Percentiles rank a stretch among this genome's conserved stretches.
phyloP scores from a whole-genome alignment of 169 alveolate genomes.

The Cryptosporidium meleagridis region DNA sequence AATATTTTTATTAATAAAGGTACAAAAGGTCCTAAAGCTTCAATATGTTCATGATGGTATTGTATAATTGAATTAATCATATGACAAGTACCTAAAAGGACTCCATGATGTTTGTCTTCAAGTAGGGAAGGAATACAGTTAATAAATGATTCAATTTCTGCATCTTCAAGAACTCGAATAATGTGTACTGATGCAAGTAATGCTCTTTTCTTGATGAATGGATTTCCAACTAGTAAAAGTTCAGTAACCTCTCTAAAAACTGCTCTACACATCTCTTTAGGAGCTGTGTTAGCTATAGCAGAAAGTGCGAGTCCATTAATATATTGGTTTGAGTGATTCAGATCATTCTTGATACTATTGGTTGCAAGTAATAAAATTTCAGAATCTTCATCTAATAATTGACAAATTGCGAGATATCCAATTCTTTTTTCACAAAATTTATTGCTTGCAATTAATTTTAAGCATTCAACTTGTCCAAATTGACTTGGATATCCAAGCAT shows the following conservation, averaged over 20 bases:
- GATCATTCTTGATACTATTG: constrained; percentile 96
- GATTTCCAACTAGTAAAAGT: constrained; percentile 91
- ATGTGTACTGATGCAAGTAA: constrained; percentile 88
- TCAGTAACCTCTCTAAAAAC: constrained; percentile 91
- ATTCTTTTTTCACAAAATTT: constrained; percentile 95
- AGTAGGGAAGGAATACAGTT: constrained; percentile 88
- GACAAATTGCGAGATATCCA: constrained; percentile 97
- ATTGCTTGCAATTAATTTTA: constrained; percentile 95
- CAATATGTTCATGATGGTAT: constrained; percentile 86
- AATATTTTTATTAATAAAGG: constrained; percentile 77
- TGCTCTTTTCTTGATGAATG: constrained; percentile 97
- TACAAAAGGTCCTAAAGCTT: constrained; percentile 74
- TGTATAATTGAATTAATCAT: constrained; percentile 91
- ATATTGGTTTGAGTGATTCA: constrained; percentile 91
- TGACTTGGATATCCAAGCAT: constrained; percentile 97
- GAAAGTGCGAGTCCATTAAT: constrained; percentile 97
- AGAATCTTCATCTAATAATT: constrained; percentile 96
- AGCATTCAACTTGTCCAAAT: constrained; percentile 97
- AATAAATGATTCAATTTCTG: constrained; percentile 85
- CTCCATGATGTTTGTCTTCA: constrained; percentile 97
- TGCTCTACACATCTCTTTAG: constrained; percentile 97
- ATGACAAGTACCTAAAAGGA: constrained; percentile 92
- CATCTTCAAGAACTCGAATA: constrained; percentile 79
- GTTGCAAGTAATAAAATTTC: constrained; percentile 98
- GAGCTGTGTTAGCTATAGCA: constrained; percentile 97